A percentile compares a stretch with the other conserved stretches of the same genome.
These are phyloP conservation scores for Cucurbita pepo DNA, from an alignment of 306 rosid genomes.

Conservation along the genomic window DNA sequence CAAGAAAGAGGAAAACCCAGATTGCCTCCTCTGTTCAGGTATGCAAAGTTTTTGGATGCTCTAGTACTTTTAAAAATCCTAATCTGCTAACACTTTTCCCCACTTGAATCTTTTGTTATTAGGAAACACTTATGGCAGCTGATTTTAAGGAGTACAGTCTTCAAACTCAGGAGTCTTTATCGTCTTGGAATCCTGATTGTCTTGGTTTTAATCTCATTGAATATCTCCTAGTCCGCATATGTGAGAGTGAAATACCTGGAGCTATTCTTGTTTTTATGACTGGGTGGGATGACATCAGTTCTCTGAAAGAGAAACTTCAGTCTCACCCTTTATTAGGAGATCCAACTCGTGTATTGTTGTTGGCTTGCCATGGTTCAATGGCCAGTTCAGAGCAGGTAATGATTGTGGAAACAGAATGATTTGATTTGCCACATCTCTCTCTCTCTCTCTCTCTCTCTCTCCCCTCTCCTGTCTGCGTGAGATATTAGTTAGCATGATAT, in stretches of 20 bases:
- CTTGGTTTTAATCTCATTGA: constrained; percentile 83
- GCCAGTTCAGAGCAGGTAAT: constrained; percentile 84
- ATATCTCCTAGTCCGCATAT: constrained; percentile 54
- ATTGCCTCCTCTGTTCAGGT: constrained; percentile 86
- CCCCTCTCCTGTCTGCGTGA: neutral
- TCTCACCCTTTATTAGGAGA: constrained; percentile 64
- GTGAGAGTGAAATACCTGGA: constrained; percentile 68
- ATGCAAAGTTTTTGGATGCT: constrained; percentile 4
- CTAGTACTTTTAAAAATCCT: neutral
- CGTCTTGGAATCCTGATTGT: constrained; percentile 89
- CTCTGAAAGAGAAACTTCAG: constrained; percentile 72
- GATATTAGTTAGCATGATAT: neutral
- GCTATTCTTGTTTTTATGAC: constrained; percentile 95
- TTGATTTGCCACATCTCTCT: neutral
- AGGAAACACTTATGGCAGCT: constrained; percentile 76
- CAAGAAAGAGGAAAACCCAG: constrained; percentile 94
- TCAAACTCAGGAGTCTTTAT: constrained; percentile 70
- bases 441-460: neutral
- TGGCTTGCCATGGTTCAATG: constrained; percentile 93
- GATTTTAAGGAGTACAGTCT: constrained; percentile 51
- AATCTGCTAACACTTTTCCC: constrained; percentile 6
- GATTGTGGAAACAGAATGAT: neutral
- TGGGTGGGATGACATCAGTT: constrained; percentile 94
- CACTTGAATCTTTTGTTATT: constrained; percentile 17
- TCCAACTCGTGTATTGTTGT: constrained; percentile 51